Base-by-base conservation (phyloP, 129 eudicot genomes). In the Pittosporum tobira region DNA sequence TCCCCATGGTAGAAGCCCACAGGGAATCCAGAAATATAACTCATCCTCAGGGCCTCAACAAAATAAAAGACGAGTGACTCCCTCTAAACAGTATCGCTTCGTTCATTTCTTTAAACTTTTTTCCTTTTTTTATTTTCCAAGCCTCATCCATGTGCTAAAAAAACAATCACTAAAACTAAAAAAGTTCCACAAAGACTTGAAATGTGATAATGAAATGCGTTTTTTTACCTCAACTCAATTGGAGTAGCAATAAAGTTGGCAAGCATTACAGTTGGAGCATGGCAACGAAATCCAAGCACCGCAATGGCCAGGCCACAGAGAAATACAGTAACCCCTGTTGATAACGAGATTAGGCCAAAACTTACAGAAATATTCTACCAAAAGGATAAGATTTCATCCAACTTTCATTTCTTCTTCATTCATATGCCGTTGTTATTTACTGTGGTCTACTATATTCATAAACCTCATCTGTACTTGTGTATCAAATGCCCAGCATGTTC, bases 171-270 rank as follows among this genome's bases (percentile, higher is more conserved):
- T 15, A 38, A 64, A 43, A 23, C 48, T 29, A 27, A 34, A 64
- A 14, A 8, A 64, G 22, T 26, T 59, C 1, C 49, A 10, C 20
- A 47, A 6, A 50, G 34, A 40, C 3, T 21, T 40, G 53, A 23
- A 18, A 48, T 29, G 61, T 9, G 36, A 45, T 14, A 14, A 47
- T 31, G 23, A 38, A 55, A 63, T 30, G 63, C n/a, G 4, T 13
- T 25, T 26, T n/a, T 52, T 77, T 68, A 91, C 99, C 96, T 87
- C 57, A 91, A 61, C 69, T 91, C 99, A 70, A 91, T 50, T 30
- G 99, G 99, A 74, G 99, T 91, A 70, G 81, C 96, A 71, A 87
- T 62, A 64, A 87, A 87, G 40, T 91, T 91, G 34, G 85, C 79
- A 42, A 91, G 71, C 87, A 91, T 75, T 27, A 91, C 82, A 62